A percentile compares a stretch with the other conserved stretches of the same genome.
Evolutionary conservation across 805 yeast genomes (phyloP).

Genomic region (Spathaspora arborariae): DNA sequence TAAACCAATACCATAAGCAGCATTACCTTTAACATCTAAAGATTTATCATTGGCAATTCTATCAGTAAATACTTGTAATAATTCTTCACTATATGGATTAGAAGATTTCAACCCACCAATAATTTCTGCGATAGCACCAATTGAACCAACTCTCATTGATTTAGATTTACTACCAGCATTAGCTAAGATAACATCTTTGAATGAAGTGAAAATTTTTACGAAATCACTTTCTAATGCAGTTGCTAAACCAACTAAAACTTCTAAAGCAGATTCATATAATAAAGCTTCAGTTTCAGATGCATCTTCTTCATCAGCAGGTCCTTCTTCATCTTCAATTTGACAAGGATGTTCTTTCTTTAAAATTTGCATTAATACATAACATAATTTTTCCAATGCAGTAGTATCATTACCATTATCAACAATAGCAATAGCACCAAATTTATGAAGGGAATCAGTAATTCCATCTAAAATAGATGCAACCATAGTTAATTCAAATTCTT

Average conservation of each 20-base stretch:
- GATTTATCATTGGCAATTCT: constrained; percentile 73
- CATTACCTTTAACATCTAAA: constrained; percentile 86
- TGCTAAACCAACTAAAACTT: constrained; percentile 76
- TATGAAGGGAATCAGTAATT: constrained; percentile 61
- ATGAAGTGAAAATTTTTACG: constrained; percentile 63
- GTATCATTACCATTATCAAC: constrained; percentile 56
- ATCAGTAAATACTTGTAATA: constrained; percentile 65
- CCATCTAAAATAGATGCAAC: constrained; percentile 75
- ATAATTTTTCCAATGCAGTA: constrained; percentile 56
- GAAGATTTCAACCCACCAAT: constrained; percentile 64
- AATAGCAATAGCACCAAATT: constrained; percentile 70
- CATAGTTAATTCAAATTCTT: constrained; percentile 82
- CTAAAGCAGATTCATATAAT: constrained; percentile 80
- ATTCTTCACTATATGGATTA: constrained; percentile 65
- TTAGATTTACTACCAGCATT: constrained; percentile 58
- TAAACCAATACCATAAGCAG: constrained; percentile 94
- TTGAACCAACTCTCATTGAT: constrained; percentile 74
- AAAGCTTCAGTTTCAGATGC: constrained; percentile 53
- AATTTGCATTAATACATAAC: constrained; percentile 66
- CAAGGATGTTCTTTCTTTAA: constrained; percentile 81
- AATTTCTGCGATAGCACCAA: constrained; percentile 91
- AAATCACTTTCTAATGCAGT: constrained; percentile 78
- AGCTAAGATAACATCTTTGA: constrained; percentile 59
- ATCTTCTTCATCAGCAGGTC: constrained; percentile 53
- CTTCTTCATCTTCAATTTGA: constrained; percentile 70